phyloP scores from a whole-genome alignment of 768 basidiomycete genomes.

The Boletus rubroflammeus region DNA sequence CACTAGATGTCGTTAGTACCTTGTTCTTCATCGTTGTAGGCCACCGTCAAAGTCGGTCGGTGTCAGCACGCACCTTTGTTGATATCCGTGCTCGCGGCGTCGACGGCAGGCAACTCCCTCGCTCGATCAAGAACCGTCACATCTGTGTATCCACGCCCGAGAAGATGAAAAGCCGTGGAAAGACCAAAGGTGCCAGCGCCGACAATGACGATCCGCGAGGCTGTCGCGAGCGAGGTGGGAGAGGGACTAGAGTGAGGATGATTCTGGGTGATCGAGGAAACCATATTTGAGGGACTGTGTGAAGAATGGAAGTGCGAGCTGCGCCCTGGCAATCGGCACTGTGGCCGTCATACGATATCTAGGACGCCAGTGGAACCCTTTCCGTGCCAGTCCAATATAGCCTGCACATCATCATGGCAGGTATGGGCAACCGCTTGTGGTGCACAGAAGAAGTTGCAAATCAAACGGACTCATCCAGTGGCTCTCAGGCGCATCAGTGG shows the following conservation, averaged over 20 bases:
- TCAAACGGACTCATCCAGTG: too few relatives aligned
- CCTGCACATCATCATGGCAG: too few relatives aligned
- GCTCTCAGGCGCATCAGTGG: too few relatives aligned
- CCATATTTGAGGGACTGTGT: conserved; percentile 1
- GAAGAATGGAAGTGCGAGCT: background rate
- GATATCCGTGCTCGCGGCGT: conserved; percentile 67
- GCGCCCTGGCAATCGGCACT: background rate
- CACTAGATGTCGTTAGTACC: conserved; percentile 38
- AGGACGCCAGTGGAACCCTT: too few relatives aligned
- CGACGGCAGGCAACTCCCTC: conserved; percentile 65
- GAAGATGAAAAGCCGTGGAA: conserved; percentile 79
- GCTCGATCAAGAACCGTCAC: conserved; percentile 79
- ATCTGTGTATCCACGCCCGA: conserved; percentile 61
- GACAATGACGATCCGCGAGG: conserved; percentile 48
- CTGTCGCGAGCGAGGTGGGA: background rate
- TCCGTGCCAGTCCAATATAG: too few relatives aligned
- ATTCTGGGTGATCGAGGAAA: background rate
- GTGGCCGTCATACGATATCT: too few relatives aligned
- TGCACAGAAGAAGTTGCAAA: too few relatives aligned
- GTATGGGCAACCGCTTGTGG: too few relatives aligned
- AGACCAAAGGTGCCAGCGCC: conserved; percentile 86
- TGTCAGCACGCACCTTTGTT: conserved; percentile 32
- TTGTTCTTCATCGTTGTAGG: background rate
- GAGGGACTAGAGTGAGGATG: background rate
- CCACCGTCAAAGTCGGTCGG: background rate